Percentiles rank a stretch among this genome's conserved stretches.
Evolutionary conservation across 306 rosid species (phyloP).

Genomic region (Oemleria cerasiformis): DNA sequence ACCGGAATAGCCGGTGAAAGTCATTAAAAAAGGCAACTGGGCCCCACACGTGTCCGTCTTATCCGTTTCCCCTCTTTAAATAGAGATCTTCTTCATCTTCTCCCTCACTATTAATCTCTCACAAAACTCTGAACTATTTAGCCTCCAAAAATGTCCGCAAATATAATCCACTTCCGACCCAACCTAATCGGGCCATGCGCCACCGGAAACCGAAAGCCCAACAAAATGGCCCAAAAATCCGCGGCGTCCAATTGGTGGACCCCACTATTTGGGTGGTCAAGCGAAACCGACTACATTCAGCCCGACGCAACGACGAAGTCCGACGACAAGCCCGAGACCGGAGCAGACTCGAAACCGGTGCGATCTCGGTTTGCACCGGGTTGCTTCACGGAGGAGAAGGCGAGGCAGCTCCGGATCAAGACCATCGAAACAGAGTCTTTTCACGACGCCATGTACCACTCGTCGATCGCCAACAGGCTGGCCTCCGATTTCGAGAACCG

Average conservation of each 20-base stretch:
- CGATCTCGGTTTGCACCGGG: slow-evolving; percentile 57
- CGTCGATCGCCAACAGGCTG: slow-evolving; percentile 87
- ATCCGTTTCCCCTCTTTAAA: slow-evolving; percentile 12
- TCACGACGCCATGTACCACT: slow-evolving; percentile 92
- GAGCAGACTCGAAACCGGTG: slow-evolving; percentile 21
- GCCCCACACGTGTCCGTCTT: too few species aligned
- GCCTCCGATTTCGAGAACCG: slow-evolving; percentile 66
- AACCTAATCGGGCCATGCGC: slow-evolving; percentile 45
- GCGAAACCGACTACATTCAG: slow-evolving; percentile 83
- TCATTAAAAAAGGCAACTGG: slow-evolving; percentile 26
- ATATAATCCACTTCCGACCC: slow-evolving; percentile 33
- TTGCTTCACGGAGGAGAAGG: slow-evolving; percentile 84
- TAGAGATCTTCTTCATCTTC: background rate
- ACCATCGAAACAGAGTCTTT: slow-evolving; percentile 52
- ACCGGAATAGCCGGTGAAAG: slow-evolving; percentile 42
- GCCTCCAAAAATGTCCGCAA: slow-evolving; percentile 47
- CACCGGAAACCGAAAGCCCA: slow-evolving; percentile 30
- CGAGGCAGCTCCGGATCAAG: slow-evolving; percentile 71
- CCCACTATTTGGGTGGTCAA: slow-evolving; percentile 75
- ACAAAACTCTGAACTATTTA: too few species aligned
- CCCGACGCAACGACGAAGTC: slow-evolving; percentile 25
- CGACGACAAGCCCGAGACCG: slow-evolving; percentile 9
- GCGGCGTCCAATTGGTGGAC: slow-evolving; percentile 72
- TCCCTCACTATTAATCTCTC: too few species aligned
- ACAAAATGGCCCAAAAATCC: slow-evolving; percentile 30